phyloP scores from a whole-genome alignment of 164 flowering plant genomes.

The Nelumbo lutea region DNA sequence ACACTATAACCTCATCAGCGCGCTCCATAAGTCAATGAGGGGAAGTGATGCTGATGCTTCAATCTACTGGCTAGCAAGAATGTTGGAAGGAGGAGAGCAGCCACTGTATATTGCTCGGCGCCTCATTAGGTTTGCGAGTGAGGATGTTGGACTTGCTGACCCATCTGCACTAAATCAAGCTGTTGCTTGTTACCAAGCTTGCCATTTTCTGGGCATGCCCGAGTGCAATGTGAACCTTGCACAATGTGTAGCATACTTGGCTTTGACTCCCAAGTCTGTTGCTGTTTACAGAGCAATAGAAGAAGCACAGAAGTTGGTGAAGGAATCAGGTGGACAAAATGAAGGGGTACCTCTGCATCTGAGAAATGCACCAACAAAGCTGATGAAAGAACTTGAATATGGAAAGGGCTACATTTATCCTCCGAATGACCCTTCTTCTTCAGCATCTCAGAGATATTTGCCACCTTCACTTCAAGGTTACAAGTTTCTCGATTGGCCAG shows the following conservation, averaged over 20 bases:
- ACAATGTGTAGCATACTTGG: constrained; percentile 82
- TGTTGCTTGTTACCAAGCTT: constrained; percentile 82
- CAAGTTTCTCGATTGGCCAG: constrained; percentile 71
- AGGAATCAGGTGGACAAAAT: constrained; percentile 77
- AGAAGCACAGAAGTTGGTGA: constrained; percentile 61
- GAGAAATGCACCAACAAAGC: constrained; percentile 87
- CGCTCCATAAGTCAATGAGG: constrained; percentile 84
- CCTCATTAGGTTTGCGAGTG: constrained; percentile 70
- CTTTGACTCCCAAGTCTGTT: constrained; percentile 79
- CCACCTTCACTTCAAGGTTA: constrained; percentile 62
- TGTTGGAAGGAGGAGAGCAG: constrained; percentile 88
- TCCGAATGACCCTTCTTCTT: constrained; percentile 47
- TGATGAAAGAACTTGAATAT: constrained; percentile 86
- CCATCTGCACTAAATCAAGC: constrained; percentile 66
- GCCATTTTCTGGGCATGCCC: constrained; percentile 89
- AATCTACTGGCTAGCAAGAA: constrained; percentile 84
- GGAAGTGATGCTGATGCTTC: constrained; percentile 81
- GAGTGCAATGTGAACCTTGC: constrained; percentile 80
- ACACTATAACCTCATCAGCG: constrained; percentile 81
- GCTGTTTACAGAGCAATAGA: constrained; percentile 55
- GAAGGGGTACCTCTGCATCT: constrained; percentile 85
- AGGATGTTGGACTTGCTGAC: constrained; percentile 89
- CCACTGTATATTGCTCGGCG: constrained; percentile 81
- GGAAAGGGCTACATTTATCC: constrained; percentile 73
- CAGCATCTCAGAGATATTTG: constrained; percentile 44